Evolutionary conservation across 2,329 filamentous ascomycete species (phyloP).

Genomic region (Colletotrichum sp.): DNA sequence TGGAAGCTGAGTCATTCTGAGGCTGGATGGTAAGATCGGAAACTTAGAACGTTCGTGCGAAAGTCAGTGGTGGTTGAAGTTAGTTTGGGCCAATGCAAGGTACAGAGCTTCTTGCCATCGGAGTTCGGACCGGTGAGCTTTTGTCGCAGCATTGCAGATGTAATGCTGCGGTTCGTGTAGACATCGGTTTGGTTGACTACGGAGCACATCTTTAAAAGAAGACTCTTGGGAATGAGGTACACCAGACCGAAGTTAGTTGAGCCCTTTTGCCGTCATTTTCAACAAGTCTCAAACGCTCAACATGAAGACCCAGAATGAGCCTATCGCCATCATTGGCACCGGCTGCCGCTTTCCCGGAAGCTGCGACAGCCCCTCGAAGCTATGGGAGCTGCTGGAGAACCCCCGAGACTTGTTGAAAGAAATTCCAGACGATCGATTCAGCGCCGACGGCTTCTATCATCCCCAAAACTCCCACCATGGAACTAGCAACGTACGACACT

Average conservation of each 20-base stretch:
- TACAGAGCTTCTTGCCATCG: background rate
- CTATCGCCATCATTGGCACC: constrained; percentile 5
- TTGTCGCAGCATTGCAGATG: background rate
- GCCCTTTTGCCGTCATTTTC: background rate
- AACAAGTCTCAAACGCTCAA: background rate
- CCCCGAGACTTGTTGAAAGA: constrained; percentile 24
- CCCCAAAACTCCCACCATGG: background rate
- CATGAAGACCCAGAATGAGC: background rate
- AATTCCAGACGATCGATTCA: constrained; percentile 28
- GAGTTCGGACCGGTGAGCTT: background rate
- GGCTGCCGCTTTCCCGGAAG: constrained; percentile 6
- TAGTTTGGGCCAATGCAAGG: background rate
- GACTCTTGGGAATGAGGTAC: background rate
- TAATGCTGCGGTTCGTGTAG: background rate
- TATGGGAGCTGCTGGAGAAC: background rate
- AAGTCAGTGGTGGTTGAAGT: background rate
- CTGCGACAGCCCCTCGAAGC: background rate
- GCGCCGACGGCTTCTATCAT: background rate
- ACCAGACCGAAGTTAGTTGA: rapidly evolving
- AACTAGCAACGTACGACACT: constrained; percentile 23
- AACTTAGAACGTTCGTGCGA: background rate
- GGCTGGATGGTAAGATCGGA: background rate
- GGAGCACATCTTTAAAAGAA: background rate
- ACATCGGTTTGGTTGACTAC: background rate
- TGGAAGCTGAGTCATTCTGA: background rate